A percentile compares a stretch with the other conserved stretches of the same genome.
Evolutionary conservation across 768 basidiomycete genomes (phyloP).

Genomic region (Podaxis sp.): DNA sequence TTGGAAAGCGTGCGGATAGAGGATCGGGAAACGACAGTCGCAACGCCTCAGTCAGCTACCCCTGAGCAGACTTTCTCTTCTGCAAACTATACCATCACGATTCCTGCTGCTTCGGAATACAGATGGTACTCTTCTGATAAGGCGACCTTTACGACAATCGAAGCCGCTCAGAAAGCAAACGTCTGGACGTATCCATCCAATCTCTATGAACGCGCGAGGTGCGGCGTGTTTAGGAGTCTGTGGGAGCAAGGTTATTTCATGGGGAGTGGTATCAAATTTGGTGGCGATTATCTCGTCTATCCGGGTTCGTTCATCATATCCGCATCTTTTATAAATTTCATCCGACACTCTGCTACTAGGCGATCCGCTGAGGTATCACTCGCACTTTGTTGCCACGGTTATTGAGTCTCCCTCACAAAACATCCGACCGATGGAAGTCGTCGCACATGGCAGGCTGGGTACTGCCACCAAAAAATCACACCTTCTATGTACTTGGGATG

Average conservation of each 20-base stretch:
- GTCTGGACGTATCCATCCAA: conserved; percentile 76
- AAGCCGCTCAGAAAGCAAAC: conserved; percentile 57
- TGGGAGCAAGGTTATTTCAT: conserved; percentile 85
- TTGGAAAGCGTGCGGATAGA: not conserved
- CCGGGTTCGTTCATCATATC: conserved; percentile 56
- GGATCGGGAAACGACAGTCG: not conserved
- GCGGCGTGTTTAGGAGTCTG: conserved; percentile 73
- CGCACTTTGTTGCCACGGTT: conserved; percentile 89
- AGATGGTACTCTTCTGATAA: conserved; percentile 61
- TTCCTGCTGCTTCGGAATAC: conserved; percentile 54
- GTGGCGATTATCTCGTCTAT: conserved; percentile 94
- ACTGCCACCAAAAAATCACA: conserved; percentile 98
- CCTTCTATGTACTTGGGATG: conserved; percentile 85
- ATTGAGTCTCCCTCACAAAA: conserved; percentile 53
- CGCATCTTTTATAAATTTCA: not conserved
- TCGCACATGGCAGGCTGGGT: conserved; percentile 91
- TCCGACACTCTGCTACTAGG: conserved; percentile 38
- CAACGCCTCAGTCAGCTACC: conserved; percentile 11
- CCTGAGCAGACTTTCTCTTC: conserved; percentile 14
- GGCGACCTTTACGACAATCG: conserved; percentile 49
- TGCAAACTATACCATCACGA: conserved; percentile 48
- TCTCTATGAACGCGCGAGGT: conserved; percentile 65
- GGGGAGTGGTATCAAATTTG: conserved; percentile 91
- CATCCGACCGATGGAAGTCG: conserved; percentile 87
- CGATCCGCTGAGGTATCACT: conserved; percentile 93